These are phyloP conservation scores for Pleodorina starrii DNA, from an alignment of 139 green algal species.

Conservation along the genomic window DNA sequence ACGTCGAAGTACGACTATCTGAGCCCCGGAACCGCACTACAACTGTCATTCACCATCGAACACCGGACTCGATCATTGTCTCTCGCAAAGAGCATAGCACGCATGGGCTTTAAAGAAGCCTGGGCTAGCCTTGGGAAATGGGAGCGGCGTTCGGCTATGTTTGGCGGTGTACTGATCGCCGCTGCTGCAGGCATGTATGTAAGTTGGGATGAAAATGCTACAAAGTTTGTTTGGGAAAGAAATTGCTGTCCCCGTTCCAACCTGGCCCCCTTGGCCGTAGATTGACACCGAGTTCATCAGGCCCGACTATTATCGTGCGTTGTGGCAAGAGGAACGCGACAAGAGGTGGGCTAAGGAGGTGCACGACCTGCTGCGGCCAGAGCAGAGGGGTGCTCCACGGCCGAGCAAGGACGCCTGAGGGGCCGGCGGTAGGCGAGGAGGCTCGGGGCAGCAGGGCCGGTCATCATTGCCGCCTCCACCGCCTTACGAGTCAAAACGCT, in stretches of 20 bases:
- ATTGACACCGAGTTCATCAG: slow-evolving; percentile 32
- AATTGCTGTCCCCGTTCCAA: no score
- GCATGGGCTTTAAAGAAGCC: slow-evolving; percentile 27
- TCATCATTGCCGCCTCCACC: no score
- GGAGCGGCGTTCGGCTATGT: slow-evolving; percentile 9
- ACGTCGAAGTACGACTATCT: no score
- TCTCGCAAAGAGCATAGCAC: no score
- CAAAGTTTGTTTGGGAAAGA: neutral
- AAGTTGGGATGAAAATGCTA: neutral
- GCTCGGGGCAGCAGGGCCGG: no score
- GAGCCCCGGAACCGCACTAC: no score
- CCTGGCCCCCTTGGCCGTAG: neutral
- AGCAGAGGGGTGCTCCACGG: neutral
- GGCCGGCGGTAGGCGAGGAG: no score
- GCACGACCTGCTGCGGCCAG: neutral
- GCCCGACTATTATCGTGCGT: neutral
- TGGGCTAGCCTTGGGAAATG: slow-evolving; percentile 35
- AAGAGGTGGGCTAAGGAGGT: slow-evolving; percentile 11
- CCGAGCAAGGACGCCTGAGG: neutral
- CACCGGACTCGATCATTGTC: no score
- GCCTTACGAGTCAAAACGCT: no score
- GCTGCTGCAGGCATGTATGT: slow-evolving; percentile 44
- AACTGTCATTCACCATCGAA: no score
- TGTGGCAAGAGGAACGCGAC: slow-evolving; percentile 27
- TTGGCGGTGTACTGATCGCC: slow-evolving; percentile 6